Base-by-base conservation (phyloP, 257 asterid species). In the Osmanthus fragrans region DNA sequence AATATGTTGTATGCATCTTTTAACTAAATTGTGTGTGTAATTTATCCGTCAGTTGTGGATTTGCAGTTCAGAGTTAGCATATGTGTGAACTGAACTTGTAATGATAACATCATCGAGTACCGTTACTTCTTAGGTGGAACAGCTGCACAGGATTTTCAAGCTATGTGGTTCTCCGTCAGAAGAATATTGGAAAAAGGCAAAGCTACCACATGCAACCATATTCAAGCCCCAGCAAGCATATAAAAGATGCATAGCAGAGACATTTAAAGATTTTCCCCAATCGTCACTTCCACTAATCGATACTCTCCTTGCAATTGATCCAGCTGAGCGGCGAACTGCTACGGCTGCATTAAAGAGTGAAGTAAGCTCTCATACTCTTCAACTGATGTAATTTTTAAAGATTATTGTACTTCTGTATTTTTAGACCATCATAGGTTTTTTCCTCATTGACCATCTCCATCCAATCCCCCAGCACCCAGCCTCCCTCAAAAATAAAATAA, bases 161-260 rank as follows among this genome's bases (percentile, higher is more conserved):
- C 89, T 93, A 58, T 93, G 98, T 47, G 98, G 98, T 74, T 93
- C 98, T 33, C 98, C 98, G 49, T 89, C 97, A 3, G 98, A 93
- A 64, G 97, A 93, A 83, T 93, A 91, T 80, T 93, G 98, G 98
- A 93, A 91, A 84, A 93, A 90, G 85, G 89, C 89, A 25, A 93
- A 91, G 85, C 92, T 93, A 76, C 98, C 97, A 33, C 94, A 93
- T 84, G 98, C 96, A 36, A 93, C 98, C 63, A 82, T 93, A 78
- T 93, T 93, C 88, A 93, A 90, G 81, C 97, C 98, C 56, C 96
- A 92, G 76, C 96, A 91, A 12, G 91, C 97, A n/a, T 93, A 93
- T 86, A 91, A 83, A 82, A 84, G 98, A 78, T 89, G 91, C 86
- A 93, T 93, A 70, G 86, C 75, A 82, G 92, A 91, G 79, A 87